These are phyloP conservation scores for Cladophialophora psammophila DNA, from an alignment of 2,329 filamentous ascomycete genomes.

Conservation along the genomic window DNA sequence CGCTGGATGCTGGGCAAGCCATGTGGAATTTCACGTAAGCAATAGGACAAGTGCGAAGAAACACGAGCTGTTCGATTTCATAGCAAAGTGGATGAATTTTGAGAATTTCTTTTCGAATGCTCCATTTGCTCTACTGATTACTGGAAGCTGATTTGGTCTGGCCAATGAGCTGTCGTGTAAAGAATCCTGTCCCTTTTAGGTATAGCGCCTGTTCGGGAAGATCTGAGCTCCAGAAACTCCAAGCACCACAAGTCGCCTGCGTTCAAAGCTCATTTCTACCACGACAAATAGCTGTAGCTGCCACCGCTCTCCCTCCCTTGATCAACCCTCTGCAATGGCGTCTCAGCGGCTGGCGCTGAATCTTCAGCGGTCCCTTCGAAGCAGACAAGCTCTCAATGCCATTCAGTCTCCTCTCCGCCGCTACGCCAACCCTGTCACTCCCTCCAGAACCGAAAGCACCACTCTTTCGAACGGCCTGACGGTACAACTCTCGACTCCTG, in stretches of 20 bases:
- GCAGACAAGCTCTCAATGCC: slow-evolving; percentile 81
- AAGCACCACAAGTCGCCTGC: slow-evolving; percentile 4
- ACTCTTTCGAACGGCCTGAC: slow-evolving; percentile 98
- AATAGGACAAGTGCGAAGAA: not conserved
- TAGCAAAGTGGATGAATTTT: not conserved
- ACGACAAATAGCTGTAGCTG: slow-evolving; percentile 17
- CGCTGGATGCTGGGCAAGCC: slow-evolving; percentile 31
- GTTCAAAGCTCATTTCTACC: slow-evolving; percentile 31
- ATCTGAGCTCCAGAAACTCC: slow-evolving; percentile 26
- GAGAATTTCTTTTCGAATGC: not conserved
- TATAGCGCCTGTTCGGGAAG: slow-evolving; percentile 25
- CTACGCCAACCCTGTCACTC: slow-evolving; percentile 84
- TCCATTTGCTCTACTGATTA: not conserved
- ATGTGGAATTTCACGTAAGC: slow-evolving; percentile 38
- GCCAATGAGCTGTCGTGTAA: slow-evolving; percentile 32
- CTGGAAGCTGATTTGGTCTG: not conserved
- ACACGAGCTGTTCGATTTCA: not conserved
- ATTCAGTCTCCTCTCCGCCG: slow-evolving; percentile 80
- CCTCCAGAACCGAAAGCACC: slow-evolving; percentile 88
- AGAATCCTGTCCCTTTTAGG: slow-evolving; percentile 22
- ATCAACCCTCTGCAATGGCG: slow-evolving; percentile 68
- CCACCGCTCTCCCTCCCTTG: slow-evolving; percentile 17
- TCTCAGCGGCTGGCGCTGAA: slow-evolving; percentile 96
- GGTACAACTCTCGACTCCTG: slow-evolving; percentile 60
- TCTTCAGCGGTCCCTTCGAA: slow-evolving; percentile 88